Conservation (phyloP, 805 yeast species). For the Metschnikowia continentalis region DNA sequence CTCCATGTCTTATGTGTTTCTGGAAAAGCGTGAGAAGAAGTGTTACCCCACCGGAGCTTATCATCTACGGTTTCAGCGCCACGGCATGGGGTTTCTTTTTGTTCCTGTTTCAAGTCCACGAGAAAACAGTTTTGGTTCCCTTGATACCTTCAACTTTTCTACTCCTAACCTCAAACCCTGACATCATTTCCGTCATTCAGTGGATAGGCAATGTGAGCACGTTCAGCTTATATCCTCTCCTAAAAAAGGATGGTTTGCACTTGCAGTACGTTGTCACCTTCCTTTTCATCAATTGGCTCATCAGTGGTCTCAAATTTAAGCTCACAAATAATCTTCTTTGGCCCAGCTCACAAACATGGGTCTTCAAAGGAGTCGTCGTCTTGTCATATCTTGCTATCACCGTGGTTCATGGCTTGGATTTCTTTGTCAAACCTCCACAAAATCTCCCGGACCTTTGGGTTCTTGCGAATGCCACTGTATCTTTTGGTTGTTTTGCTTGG, state of each 20-base stretch:
- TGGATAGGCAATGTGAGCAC: constrained; percentile 86
- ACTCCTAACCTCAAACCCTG: constrained; percentile 48
- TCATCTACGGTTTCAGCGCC: constrained; percentile 68
- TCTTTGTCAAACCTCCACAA: constrained; percentile 46
- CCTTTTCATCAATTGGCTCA: constrained; percentile 71
- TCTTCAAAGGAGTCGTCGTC: constrained; percentile 26
- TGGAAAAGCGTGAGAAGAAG: constrained; percentile 30
- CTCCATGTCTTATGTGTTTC: constrained; percentile 30
- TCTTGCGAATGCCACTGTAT: constrained; percentile 64
- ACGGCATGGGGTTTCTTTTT: constrained; percentile 85
- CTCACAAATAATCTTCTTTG: constrained; percentile 19
- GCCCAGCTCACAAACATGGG: constrained; percentile 18
- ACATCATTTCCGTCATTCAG: constrained; percentile 65
- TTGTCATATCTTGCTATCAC: constrained; percentile 41
- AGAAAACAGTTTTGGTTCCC: constrained; percentile 85
- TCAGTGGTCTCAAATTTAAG: constrained; percentile 54
- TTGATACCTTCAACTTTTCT: constrained; percentile 77
- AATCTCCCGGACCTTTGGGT: constrained; percentile 84
- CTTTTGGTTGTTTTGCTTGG: constrained; percentile 68
- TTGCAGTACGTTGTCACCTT: constrained; percentile 68
- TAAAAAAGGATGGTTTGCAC: constrained; percentile 67
- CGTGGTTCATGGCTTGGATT: constrained; percentile 53
- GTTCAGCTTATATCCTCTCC: constrained; percentile 84
- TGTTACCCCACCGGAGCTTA: constrained; percentile 16
- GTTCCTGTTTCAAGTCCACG: constrained; percentile 95